Percentiles rank a stretch among this genome's conserved stretches.
Conservation (phyloP, 2,329 filamentous ascomycete species). For the Botryotinia convoluta region DNA sequence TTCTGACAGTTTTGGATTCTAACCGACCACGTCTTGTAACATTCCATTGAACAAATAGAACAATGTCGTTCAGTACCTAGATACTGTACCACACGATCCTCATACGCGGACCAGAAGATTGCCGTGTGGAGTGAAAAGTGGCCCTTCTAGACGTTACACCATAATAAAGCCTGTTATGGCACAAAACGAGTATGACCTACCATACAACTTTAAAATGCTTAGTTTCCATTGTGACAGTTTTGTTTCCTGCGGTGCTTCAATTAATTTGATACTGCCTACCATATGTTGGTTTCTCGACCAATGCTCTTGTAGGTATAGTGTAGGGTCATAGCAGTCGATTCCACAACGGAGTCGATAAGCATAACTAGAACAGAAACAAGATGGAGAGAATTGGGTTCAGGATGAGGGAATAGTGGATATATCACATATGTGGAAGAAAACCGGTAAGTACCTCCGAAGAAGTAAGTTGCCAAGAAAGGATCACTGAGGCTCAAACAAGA, state of each 20-base stretch:
- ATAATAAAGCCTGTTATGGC: background rate
- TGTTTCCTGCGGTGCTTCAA: background rate
- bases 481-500: slow-evolving; percentile 12
- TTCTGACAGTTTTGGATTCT: background rate
- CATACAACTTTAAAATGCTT: background rate
- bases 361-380: slow-evolving; percentile 5
- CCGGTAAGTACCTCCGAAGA: slow-evolving; percentile 20
- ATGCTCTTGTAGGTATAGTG: background rate
- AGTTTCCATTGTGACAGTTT: background rate
- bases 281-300: background rate
- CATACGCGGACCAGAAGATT: slow-evolving; percentile 1
- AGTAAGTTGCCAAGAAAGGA: background rate
- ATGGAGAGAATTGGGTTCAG: slow-evolving; percentile 8
- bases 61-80: background rate
- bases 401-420: slow-evolving; percentile 1
- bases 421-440: background rate
- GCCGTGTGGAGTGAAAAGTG: background rate
- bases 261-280: slow-evolving; percentile 5
- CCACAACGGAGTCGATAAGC: background rate
- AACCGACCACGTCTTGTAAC: background rate
- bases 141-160: background rate
- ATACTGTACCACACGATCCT: background rate
- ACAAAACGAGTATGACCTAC: slow-evolving; percentile 6
- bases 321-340: background rate
- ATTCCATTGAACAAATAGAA: background rate